Conservation (phyloP, 306 rosid species). For the Betula pendula region DNA sequence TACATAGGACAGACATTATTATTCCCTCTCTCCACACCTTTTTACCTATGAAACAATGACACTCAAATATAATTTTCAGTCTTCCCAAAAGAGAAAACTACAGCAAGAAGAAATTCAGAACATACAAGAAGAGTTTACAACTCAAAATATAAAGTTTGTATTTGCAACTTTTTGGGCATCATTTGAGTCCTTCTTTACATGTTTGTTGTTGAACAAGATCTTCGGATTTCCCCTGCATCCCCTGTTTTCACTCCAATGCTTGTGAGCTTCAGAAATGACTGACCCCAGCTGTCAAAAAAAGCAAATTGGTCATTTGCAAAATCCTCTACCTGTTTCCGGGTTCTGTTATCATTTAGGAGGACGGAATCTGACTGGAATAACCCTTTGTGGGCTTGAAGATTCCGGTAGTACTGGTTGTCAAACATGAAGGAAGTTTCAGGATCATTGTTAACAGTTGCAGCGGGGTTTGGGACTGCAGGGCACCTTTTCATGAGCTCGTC, state of each 20-base stretch:
- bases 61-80: not conserved
- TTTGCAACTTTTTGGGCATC: not conserved
- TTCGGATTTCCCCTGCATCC: conserved; percentile 68
- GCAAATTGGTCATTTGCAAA: conserved; percentile 62
- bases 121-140: not conserved
- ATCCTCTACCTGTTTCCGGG: conserved; percentile 47
- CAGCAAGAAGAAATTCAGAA: not conserved
- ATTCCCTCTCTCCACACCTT: not conserved
- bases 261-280: conserved; percentile 69
- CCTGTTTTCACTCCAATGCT: conserved; percentile 59
- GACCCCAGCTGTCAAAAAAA: conserved; percentile 64
- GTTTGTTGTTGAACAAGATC: conserved; percentile 52
- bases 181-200: not conserved
- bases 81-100: not conserved
- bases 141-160: not conserved
- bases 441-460: conserved; percentile 58
- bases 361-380: conserved; percentile 81
- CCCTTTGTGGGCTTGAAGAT: conserved; percentile 57
- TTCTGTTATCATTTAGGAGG: conserved; percentile 42
- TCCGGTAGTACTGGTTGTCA: conserved; percentile 71
- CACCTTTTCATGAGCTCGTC: conserved; percentile 54
- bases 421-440: conserved; percentile 66
- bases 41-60: not conserved
- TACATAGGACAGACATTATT: not conserved
- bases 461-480: conserved; percentile 38